Base-by-base conservation (phyloP, 2,329 filamentous ascomycete species). In the Talaromyces sp. region DNA sequence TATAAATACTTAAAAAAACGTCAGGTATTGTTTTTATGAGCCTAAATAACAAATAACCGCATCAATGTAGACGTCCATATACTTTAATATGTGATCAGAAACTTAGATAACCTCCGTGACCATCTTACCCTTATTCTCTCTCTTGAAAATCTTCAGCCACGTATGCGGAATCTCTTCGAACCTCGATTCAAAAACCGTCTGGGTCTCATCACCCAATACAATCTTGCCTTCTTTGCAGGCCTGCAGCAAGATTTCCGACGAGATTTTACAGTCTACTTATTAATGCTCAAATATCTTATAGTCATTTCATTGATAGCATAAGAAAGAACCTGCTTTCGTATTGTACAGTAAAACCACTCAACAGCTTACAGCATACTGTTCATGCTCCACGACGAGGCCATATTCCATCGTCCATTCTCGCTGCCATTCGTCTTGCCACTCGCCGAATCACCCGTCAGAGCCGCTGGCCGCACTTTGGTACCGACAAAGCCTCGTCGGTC, bases 401-500 rank as follows among this genome's bases (percentile, higher is more conserved):
- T 60, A 4, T 58, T 27, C 58, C 53, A 57, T 17, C 25, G 22
- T 9, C 39, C 59, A 19, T 49, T 56, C 8, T 39, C 30, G 27
- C 33, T 60, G 13, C 61, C 61, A 30, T 63, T 63, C 15, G 57
- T 57, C 55, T 52, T 57, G 2, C 64, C 65, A 57, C 68, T 70
- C 9, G 66, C 67, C 42, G 67, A 67, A 27, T 67, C 68, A 10
- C 67, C 68, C 19, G 67, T 63, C 33, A 62, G n/a, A 30, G 51
- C 55, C 5, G 28, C 56, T 22, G 75, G 73, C 3, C 74, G 73
- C 53, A 80, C 74, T 70, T 81, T 84, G 49, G 84, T 84, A 0
- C 92, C 93, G 0, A 98, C 93, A 72, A 97, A 93, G 0, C 95
- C 95, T 65, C 92, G 85, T 58, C 95, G 81, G 74, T 98, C 96